Evolutionary conservation across 2,329 filamentous ascomycete species (phyloP).

Genomic region (Knoxdaviesia proteae): DNA sequence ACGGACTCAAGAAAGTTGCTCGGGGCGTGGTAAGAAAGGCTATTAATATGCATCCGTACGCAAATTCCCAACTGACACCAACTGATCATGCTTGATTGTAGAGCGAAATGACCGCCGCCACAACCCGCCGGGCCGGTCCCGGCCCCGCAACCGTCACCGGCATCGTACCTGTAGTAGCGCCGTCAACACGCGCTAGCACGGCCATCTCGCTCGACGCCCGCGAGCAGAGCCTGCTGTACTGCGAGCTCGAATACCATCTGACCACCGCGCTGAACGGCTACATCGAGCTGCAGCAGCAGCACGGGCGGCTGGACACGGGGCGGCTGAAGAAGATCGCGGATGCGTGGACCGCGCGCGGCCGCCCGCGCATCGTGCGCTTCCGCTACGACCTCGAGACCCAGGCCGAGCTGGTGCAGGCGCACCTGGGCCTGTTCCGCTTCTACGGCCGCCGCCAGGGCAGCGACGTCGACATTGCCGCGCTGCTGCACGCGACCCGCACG

Average conservation of each 20-base stretch:
- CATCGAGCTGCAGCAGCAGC: constrained; percentile 29
- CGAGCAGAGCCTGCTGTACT: constrained; percentile 37
- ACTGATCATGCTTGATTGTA: no score
- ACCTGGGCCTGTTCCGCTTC: constrained; percentile 32
- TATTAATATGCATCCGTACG: no score
- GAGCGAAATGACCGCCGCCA: no score
- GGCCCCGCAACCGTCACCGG: no score
- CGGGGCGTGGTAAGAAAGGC: constrained; percentile 26
- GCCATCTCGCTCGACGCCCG: constrained; percentile 30
- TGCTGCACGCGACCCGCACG: constrained; percentile 29
- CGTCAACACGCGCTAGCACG: constrained; percentile 10
- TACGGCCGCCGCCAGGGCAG: constrained; percentile 25
- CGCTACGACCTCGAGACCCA: constrained; percentile 40
- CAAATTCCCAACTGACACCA: no score
- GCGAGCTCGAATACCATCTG: constrained; percentile 36
- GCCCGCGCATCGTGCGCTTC: constrained; percentile 32
- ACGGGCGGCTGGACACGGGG: constrained; percentile 29
- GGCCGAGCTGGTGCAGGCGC: constrained; percentile 29
- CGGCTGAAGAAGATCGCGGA: constrained; percentile 30
- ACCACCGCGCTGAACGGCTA: constrained; percentile 28
- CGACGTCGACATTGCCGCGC: constrained; percentile 20
- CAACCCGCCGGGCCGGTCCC: no score
- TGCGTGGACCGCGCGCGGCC: constrained; percentile 28
- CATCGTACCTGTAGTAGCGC: no score
- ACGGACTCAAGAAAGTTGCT: constrained; percentile 28